Evolutionary conservation across 352 stramenopile genomes (phyloP).

Genomic region (Globisporangium irregulare): DNA sequence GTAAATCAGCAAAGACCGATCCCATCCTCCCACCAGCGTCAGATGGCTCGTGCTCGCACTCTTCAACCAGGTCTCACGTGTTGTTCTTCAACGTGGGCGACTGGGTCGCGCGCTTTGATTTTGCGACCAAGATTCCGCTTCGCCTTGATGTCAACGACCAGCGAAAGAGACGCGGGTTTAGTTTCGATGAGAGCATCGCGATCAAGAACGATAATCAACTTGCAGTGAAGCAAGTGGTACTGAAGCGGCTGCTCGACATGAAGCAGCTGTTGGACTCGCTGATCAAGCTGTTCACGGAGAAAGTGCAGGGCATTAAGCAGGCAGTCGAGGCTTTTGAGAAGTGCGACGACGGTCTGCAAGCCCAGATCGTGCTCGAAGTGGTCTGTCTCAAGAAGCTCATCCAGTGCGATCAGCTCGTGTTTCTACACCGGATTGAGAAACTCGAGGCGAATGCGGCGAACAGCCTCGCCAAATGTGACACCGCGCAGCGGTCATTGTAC

Average conservation of each 20-base stretch:
- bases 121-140: constrained; percentile 40
- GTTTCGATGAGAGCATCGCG: not conserved
- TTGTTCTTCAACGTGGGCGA: constrained; percentile 80
- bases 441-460: constrained; percentile 30
- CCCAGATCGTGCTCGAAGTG: constrained; percentile 64
- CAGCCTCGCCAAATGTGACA: constrained; percentile 45
- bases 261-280: constrained; percentile 40
- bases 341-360: constrained; percentile 44
- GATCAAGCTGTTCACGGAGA: constrained; percentile 53
- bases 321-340: constrained; percentile 63
- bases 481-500: constrained; percentile 56
- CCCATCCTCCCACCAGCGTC: constrained; percentile 15
- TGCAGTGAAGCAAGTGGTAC: constrained; percentile 31
- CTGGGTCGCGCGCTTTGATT: constrained; percentile 73
- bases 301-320: constrained; percentile 55
- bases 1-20: not conserved
- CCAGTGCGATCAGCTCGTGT: constrained; percentile 35
- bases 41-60: constrained; percentile 34
- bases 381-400: constrained; percentile 53
- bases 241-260: constrained; percentile 27
- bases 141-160: constrained; percentile 20
- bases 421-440: constrained; percentile 40
- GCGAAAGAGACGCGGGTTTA: constrained; percentile 13
- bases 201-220: constrained; percentile 17
- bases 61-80: constrained; percentile 59